Percentiles rank a stretch among this genome's conserved stretches.
Conservation (phyloP, 169 alveolate species). For the Eimeria acervulina region DNA sequence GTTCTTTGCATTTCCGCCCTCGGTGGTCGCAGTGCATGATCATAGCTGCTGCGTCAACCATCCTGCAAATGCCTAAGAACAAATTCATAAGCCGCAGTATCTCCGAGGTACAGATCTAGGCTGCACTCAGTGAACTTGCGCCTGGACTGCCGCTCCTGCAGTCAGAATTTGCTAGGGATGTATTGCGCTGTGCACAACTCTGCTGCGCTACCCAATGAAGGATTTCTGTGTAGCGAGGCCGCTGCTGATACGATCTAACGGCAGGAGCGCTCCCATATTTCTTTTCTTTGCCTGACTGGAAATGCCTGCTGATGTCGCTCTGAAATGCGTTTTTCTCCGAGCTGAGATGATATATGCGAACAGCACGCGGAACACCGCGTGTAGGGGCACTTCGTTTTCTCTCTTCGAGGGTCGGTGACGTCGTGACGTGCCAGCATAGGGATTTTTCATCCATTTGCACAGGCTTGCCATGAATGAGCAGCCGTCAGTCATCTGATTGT, state of each 20-base stretch:
- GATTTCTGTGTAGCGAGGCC: slow-evolving; percentile 50
- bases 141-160: slow-evolving; percentile 47
- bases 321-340: not conserved
- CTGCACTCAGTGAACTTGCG: slow-evolving; percentile 6
- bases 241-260: slow-evolving; percentile 42
- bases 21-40: not conserved
- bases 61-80: not conserved
- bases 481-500: not conserved
- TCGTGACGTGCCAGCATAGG: not conserved
- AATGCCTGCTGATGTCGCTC: slow-evolving; percentile 15
- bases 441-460: not conserved
- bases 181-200: slow-evolving; percentile 1
- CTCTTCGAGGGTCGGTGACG: not conserved
- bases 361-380: not conserved
- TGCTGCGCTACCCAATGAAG: slow-evolving; percentile 15
- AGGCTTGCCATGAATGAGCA: not conserved
- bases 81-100: slow-evolving; percentile 23
- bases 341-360: not conserved
- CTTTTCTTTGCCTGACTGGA: not conserved
- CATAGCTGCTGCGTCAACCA: not conserved
- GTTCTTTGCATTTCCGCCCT: not conserved
- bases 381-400: not conserved
- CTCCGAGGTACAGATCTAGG: slow-evolving; percentile 37
- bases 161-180: slow-evolving; percentile 14
- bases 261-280: slow-evolving; percentile 24